Percentiles rank a stretch among this genome's conserved stretches.
These are phyloP conservation scores for Articulospora tetracladia DNA, from an alignment of 495 filamentous ascomycete genomes.

Conservation along the genomic window DNA sequence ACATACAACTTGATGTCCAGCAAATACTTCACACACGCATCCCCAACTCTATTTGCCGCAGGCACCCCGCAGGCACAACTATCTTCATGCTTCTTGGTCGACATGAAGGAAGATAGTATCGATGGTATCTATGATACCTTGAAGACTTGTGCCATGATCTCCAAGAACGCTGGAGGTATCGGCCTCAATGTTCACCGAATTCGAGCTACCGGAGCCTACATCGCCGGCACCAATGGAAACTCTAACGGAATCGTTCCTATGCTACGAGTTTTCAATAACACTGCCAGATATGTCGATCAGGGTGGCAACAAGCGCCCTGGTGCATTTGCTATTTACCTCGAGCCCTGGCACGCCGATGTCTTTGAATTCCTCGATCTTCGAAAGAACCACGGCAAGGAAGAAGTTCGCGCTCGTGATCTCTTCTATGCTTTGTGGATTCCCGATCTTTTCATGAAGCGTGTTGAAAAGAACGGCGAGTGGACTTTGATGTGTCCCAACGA, in stretches of 20 bases:
- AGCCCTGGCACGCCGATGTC: slow-evolving; percentile 98
- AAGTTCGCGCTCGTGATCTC: slow-evolving; percentile 92
- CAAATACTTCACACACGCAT: slow-evolving; percentile 97
- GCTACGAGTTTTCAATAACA: slow-evolving; percentile 99
- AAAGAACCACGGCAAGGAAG: slow-evolving; percentile 99
- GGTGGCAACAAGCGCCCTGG: slow-evolving; percentile 99
- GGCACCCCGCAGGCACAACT: slow-evolving; percentile 91
- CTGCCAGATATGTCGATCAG: slow-evolving; percentile 96
- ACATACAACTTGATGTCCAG: slow-evolving; percentile 98
- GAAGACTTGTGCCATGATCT: slow-evolving; percentile 99
- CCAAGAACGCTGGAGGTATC: slow-evolving; percentile 97
- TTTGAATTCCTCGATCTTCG: slow-evolving; percentile 96
- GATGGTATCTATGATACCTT: slow-evolving; percentile 98
- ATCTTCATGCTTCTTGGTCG: slow-evolving; percentile 95
- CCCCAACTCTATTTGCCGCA: slow-evolving; percentile 95
- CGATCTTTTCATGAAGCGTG: slow-evolving; percentile 99
- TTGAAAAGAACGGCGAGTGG: slow-evolving; percentile 93
- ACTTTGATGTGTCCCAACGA: slow-evolving; percentile 97
- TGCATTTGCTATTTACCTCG: slow-evolving; percentile 98
- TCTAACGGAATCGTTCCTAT: slow-evolving; percentile 98
- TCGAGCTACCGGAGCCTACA: slow-evolving; percentile 94
- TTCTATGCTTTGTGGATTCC: slow-evolving; percentile 99
- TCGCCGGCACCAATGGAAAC: slow-evolving; percentile 93
- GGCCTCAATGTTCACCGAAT: slow-evolving; percentile 94
- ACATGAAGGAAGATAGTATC: slow-evolving; percentile 99